A percentile compares a stretch with the other conserved stretches of the same genome.
Conservation (phyloP, 1,139 yeast genomes). For the Candida tropicalis region DNA sequence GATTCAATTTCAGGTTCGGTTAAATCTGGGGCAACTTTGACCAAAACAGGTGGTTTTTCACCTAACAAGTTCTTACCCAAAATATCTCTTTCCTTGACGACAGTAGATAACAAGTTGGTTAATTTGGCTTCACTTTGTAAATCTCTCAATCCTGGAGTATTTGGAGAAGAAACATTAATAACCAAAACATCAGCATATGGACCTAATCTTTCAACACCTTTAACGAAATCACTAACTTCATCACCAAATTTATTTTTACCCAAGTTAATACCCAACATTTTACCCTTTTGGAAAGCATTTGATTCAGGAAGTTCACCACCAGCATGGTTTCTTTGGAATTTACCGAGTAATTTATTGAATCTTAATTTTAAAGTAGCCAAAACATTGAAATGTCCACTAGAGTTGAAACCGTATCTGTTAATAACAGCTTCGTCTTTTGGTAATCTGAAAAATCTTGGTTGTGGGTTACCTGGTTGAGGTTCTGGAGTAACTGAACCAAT, state of each 20-base stretch:
- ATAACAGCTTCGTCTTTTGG: slow-evolving; percentile 87
- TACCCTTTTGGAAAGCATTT: slow-evolving; percentile 64
- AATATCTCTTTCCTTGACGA: slow-evolving; percentile 59
- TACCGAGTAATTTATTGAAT: slow-evolving; percentile 41
- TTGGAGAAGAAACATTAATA: slow-evolving; percentile 93
- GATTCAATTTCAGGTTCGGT: slow-evolving; percentile 79
- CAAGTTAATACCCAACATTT: slow-evolving; percentile 76
- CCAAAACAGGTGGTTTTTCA: slow-evolving; percentile 72
- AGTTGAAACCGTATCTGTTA: slow-evolving; percentile 93
- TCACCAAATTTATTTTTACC: slow-evolving; percentile 94
- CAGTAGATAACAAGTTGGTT: slow-evolving; percentile 64
- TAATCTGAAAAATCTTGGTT: slow-evolving; percentile 86
- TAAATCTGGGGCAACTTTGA: slow-evolving; percentile 93
- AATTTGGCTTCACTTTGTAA: slow-evolving; percentile 79
- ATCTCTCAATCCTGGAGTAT: slow-evolving; percentile 91
- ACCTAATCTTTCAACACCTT: slow-evolving; percentile 82
- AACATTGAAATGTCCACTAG: slow-evolving; percentile 82
- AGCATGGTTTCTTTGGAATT: slow-evolving; percentile 21
- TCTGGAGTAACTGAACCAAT: slow-evolving; percentile 91
- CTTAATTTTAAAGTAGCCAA: slow-evolving; percentile 66
- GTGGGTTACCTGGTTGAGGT: slow-evolving; percentile 93
- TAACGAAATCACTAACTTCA: slow-evolving; percentile 80
- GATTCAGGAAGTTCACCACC: slow-evolving; percentile 34
- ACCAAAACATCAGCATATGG: slow-evolving; percentile 87
- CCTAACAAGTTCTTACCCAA: slow-evolving; percentile 44